Base-by-base conservation (phyloP, 345 rosid species). In the Citrus inodora region DNA sequence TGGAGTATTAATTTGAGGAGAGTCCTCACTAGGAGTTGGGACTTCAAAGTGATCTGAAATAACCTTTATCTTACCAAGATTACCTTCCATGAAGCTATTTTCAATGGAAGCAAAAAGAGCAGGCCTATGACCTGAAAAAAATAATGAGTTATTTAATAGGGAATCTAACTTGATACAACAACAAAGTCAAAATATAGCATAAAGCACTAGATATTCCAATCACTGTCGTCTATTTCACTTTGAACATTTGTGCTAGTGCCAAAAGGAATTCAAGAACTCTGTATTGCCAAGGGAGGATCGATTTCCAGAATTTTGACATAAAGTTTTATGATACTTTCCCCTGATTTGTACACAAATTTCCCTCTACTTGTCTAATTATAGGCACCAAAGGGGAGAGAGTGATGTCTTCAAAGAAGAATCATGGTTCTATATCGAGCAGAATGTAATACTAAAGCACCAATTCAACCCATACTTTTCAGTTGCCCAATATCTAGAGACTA, bases 11-110 rank as follows among this genome's bases (percentile, higher is more conserved):
- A 60, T 78, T 77, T 71, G 87, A 75, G 80, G 76, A 80, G 83
- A 58, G 38, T 83, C 82, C 8, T 75, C 83, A 66, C 78, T 64
- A 64, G 86, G 62, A 68, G 82, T 85, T 73, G 97, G 86, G 14
- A 85, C 89, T 82, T 85, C 86, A 80, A 96, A 94, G 85, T 94
- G 92, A 85, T 91, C 92, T 13, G 84, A 85, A 75, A 92, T 82
- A 79, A 92, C 85, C 63, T 85, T 92, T 83, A 92, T 70, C 82
- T 87, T 94, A 80, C 85, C 87, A 80, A 82, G 85, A 83, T 82
- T 72, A 87, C 87, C 97, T 83, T 82, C 99, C 98, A 95, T 95
- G 85, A 87, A 92, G 85, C 83, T 71, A 55, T 38, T 58, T 51
- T 70, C 48, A 48, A 75, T 71, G 64, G 13, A 75, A 73, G n/a